These are phyloP conservation scores for Symbiodinium natans DNA, from an alignment of 73 alveolate genomes.

Conservation along the genomic window DNA sequence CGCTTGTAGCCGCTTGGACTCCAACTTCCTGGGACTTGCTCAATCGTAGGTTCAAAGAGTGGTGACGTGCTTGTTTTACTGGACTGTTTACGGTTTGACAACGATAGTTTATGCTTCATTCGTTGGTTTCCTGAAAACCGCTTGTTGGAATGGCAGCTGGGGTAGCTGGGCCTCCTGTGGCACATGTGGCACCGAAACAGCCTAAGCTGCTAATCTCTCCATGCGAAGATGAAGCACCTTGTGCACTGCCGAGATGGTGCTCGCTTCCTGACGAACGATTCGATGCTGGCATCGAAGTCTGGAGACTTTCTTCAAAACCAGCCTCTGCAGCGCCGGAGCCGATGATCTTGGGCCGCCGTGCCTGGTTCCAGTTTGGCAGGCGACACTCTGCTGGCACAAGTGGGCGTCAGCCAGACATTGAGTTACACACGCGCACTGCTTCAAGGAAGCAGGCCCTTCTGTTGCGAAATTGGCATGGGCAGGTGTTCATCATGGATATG, in stretches of 20 bases:
- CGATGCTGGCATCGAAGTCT: conserved; percentile 15
- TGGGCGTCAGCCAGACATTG: conserved; percentile 50
- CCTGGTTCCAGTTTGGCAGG: conserved; percentile 70
- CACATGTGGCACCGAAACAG: no score
- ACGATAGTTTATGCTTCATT: no score
- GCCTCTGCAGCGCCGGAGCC: conserved; percentile 9
- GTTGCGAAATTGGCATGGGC: conserved; percentile 63
- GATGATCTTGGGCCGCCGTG: conserved; percentile 26
- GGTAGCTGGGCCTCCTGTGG: no score
- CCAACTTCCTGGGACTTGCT: no score
- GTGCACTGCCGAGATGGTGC: conserved; percentile 53
- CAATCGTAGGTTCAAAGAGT: no score
- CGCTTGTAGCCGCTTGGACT: no score
- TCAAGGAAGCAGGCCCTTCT: conserved; percentile 68
- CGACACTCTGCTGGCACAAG: background rate
- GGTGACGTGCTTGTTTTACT: no score
- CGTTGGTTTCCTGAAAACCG: no score
- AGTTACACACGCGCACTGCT: conserved; percentile 44
- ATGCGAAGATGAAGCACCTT: conserved; percentile 23
- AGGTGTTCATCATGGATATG: conserved; percentile 28
- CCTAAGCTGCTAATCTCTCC: background rate
- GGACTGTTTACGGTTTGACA: no score
- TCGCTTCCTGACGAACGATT: conserved; percentile 17
- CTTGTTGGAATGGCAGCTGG: no score
- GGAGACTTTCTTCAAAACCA: background rate